These are phyloP conservation scores for Populus davidiana DNA, from an alignment of 345 rosid species.

Conservation along the genomic window DNA sequence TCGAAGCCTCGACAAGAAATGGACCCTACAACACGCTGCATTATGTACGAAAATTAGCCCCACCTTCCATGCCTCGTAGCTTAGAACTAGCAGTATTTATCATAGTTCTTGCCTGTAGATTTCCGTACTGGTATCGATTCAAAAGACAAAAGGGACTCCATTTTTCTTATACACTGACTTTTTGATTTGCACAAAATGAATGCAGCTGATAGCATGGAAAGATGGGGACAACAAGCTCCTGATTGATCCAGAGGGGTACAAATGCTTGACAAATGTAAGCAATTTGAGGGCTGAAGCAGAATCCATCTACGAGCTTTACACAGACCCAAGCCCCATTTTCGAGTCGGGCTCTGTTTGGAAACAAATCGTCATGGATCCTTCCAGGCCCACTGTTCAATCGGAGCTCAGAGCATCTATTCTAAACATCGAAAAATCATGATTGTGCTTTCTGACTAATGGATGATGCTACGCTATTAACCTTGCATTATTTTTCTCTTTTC, in stretches of 20 bases:
- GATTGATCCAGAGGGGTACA: constrained; percentile 56
- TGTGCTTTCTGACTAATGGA: too few relatives aligned
- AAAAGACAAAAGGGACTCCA: too few relatives aligned
- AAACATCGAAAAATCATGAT: constrained; percentile 37
- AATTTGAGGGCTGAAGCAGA: constrained; percentile 56
- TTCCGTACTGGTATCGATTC: too few relatives aligned
- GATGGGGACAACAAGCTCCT: constrained; percentile 57
- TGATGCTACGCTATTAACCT: neutral
- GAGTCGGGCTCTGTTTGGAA: constrained; percentile 66
- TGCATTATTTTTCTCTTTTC: neutral
- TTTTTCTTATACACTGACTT: too few relatives aligned
- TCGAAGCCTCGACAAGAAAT: too few relatives aligned
- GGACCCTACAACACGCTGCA: too few relatives aligned
- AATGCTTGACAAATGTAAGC: constrained; percentile 44
- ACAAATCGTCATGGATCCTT: constrained; percentile 45
- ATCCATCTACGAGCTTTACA: constrained; percentile 61
- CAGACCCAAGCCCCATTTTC: constrained; percentile 35
- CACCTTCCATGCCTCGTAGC: too few relatives aligned
- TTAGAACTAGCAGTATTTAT: too few relatives aligned
- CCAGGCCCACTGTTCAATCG: constrained; percentile 39
- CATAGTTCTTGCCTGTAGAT: too few relatives aligned
- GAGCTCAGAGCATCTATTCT: constrained; percentile 41
- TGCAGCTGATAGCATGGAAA: constrained; percentile 83
- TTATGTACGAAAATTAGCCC: too few relatives aligned
- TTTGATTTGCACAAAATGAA: neutral